Base-by-base conservation (phyloP, 164 flowering plant species). In the Sedum album region DNA sequence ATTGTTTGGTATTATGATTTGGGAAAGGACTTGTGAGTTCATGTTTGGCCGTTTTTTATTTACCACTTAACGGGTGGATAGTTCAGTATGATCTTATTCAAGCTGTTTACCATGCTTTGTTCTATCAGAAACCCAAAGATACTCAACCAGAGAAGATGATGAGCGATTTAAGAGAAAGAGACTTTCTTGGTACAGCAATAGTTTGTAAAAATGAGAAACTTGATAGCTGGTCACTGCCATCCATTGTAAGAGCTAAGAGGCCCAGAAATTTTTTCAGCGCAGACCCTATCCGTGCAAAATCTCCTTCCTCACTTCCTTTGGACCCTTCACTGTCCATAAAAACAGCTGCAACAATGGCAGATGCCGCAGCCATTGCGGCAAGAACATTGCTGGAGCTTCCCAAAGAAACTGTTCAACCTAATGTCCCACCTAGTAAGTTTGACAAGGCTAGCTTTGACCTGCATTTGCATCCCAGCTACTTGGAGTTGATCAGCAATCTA, bases 401-500 rank as follows among this genome's bases (percentile, higher is more conserved):
- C 11, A 65, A 65, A 21, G 67, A 65, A 35, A 63, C 82, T 4
- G 2, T 73, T 17, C 86, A 77, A 44, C 72, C 76, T 33, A 79
- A 26, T 44, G 69, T 68, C 49, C 66, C 73, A 28, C 66, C 75
- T 8, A 74, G 72, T 0, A 69, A 73, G 6, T 70, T 75, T 36
- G 77, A 73, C 38, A 44, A 80, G 15, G 73, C 77, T 11, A 68
- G 61, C 44, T 72, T 77, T 30, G 78, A 77, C 66, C 71, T 79
- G 41, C 67, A 79, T n/a, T 69, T 81, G 44, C 86, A 86, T 42
- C 85, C 88, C 15, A 73, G 82, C 69, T 81, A 79, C 65, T 26
- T 77, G 67, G 83, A 83, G 21, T 76, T 84, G 18, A 74, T 87
- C 61, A 69, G 76, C 21, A 77, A 82, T 28, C 41, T 87, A 72